phyloP scores from a whole-genome alignment of 371 early-diverging fungal species.

The Mortierella sp. region DNA sequence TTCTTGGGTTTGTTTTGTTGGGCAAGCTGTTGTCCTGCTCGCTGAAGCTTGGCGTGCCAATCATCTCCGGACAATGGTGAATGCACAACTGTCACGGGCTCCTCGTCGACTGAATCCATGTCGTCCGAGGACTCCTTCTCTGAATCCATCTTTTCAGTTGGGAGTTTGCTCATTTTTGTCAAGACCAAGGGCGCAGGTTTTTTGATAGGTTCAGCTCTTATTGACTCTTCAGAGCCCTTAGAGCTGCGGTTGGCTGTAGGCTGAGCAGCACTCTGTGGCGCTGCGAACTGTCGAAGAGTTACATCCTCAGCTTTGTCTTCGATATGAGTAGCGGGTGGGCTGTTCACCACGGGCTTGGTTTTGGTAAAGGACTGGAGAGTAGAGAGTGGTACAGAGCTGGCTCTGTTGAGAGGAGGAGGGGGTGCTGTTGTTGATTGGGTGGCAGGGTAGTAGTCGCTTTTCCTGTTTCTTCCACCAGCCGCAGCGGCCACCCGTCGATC shows the following conservation, averaged over 20 bases:
- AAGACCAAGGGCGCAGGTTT: slow-evolving; percentile 14
- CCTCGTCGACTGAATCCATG: slow-evolving; percentile 28
- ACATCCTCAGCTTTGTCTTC: slow-evolving; percentile 44
- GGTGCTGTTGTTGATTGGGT: slow-evolving; percentile 15
- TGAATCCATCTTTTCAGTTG: slow-evolving; percentile 5
- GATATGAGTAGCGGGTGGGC: slow-evolving; percentile 9
- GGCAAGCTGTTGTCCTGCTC: slow-evolving; percentile 32
- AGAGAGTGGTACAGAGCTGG: slow-evolving; percentile 45
- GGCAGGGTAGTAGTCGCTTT: slow-evolving; percentile 46
- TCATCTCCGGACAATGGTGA: slow-evolving; percentile 30
- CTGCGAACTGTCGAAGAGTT: slow-evolving; percentile 32
- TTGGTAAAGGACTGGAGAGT: slow-evolving; percentile 27
- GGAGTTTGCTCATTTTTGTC: neutral
- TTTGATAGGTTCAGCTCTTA: slow-evolving; percentile 1
- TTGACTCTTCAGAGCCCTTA: neutral
- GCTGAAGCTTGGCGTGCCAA: slow-evolving; percentile 40
- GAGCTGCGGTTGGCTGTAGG: slow-evolving; percentile 1
- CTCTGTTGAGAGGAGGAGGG: slow-evolving; percentile 42
- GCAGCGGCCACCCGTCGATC: slow-evolving; percentile 30
- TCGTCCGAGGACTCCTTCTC: slow-evolving; percentile 24
- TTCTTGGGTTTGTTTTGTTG: slow-evolving; percentile 24
- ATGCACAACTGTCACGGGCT: slow-evolving; percentile 33
- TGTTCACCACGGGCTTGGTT: slow-evolving; percentile 17
- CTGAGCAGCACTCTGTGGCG: neutral
- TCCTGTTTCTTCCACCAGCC: slow-evolving; percentile 37